Evolutionary conservation across 2,329 filamentous ascomycete genomes (phyloP), one percentile per base, ranked within the genome.

Genomic region (Microthyrium microscopicum): DNA sequence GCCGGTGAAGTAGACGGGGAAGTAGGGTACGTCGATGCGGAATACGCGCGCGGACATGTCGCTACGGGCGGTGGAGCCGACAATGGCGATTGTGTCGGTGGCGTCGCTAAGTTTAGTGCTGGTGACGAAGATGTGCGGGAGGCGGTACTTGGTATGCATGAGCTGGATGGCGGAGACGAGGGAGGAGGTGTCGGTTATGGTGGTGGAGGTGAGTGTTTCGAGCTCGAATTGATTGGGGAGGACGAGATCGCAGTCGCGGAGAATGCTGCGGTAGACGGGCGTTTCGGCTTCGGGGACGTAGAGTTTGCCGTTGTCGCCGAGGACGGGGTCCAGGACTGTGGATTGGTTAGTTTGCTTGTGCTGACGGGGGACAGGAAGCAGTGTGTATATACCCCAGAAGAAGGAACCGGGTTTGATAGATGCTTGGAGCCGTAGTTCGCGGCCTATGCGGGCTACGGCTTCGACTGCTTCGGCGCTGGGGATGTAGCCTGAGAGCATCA

Each of bases 211-310:
- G 22, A 95, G 70, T 22, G 85, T 64, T 50, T 98, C 87, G 27
- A 85, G 83, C 60, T 98, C 89, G 44, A 94, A 98, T 46, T 95
- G 87, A 51, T 98, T 98, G 4, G 89, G 89, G 12, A 95, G 59
- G 36, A 98, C 91, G 44, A 98, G 55, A 54, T 98, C 89, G 3
- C 89, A 87, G 46, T 87, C 68, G 22, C 66, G 66, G 16, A 95
- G 62, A 37, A 93, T 63, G 17, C 64, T 64, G 56, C 83, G 87
- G 55, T 95, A 98, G 11, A 80, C 84, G 0, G 85, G 85, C 12
- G 95, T 80, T 3, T 92, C 83, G 42, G 92, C 83, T 45, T 87
- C 76, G 5, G 77, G 80, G 5, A 98, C 87, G 50, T 98, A 98
- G 9, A 98, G 64, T 43, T 70, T 73, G 31, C 84, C 89, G 47